Percentiles rank a stretch among this genome's conserved stretches.
Evolutionary conservation across 257 asterid species (phyloP).

Genomic region (Datura wrightii): DNA sequence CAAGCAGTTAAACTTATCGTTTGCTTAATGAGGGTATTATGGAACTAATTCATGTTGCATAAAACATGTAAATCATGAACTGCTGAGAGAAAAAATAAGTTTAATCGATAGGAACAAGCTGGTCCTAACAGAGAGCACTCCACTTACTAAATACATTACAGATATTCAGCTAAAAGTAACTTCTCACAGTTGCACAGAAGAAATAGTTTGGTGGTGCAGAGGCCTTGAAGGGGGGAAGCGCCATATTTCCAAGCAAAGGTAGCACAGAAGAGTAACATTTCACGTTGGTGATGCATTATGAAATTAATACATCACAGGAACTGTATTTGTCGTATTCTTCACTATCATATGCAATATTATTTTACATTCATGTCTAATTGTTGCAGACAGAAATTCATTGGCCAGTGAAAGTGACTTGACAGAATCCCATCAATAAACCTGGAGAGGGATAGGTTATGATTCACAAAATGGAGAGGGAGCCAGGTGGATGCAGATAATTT

Average conservation of each 20-base stretch:
- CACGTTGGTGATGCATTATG: background rate
- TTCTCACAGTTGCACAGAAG: background rate
- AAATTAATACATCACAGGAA: constrained; percentile 14
- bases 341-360: constrained; percentile 9
- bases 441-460: background rate
- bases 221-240: background rate
- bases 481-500: background rate
- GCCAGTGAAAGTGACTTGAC: background rate
- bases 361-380: background rate
- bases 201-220: background rate
- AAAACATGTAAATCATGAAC: constrained; percentile 12
- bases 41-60: background rate
- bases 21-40: background rate
- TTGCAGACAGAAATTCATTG: constrained; percentile 5
- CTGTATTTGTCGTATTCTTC: background rate
- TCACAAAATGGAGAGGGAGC: background rate
- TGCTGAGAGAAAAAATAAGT: background rate
- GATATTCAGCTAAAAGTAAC: background rate
- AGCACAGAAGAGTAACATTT: background rate
- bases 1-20: background rate
- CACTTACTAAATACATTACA: background rate
- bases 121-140: background rate
- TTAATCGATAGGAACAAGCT: background rate
- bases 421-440: background rate
- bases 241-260: constrained; percentile 14